Percentiles rank a stretch among this genome's conserved stretches.
phyloP scores from a whole-genome alignment of 208 protist genomes.

The Wallacemonas rigidus region DNA sequence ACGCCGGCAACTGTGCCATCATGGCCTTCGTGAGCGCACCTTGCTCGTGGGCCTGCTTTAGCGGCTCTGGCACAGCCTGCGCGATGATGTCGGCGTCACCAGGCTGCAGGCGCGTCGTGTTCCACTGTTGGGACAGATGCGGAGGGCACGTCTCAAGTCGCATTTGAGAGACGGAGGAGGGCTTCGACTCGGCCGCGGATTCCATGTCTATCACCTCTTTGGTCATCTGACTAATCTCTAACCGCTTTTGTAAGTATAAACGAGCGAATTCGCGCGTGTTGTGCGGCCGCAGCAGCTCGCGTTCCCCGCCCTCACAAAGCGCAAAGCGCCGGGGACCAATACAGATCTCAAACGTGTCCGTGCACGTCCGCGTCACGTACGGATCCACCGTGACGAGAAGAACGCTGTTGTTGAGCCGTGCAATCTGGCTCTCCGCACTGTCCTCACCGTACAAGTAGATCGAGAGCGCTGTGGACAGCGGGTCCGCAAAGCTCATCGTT shows the following conservation, averaged over 20 bases:
- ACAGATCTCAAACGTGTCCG: slow-evolving; percentile 8
- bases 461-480: neutral
- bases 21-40: slow-evolving; percentile 25
- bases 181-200: slow-evolving; percentile 10
- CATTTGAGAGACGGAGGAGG: neutral
- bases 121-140: slow-evolving; percentile 29
- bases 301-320: slow-evolving; percentile 33
- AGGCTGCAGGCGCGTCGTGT: slow-evolving; percentile 25
- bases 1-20: slow-evolving; percentile 27
- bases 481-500: slow-evolving; percentile 1
- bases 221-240: slow-evolving; percentile 36
- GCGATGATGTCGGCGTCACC: slow-evolving; percentile 24
- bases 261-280: slow-evolving; percentile 48
- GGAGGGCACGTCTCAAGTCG: slow-evolving; percentile 24
- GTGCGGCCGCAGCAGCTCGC: slow-evolving; percentile 30
- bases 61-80: slow-evolving; percentile 9
- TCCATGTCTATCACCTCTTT: slow-evolving; percentile 21
- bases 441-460: slow-evolving; percentile 3
- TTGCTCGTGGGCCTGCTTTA: slow-evolving; percentile 19
- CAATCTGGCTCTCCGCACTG: neutral
- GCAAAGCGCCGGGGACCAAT: slow-evolving; percentile 13
- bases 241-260: slow-evolving; percentile 22
- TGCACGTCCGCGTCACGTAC: neutral
- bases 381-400: neutral
- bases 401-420: slow-evolving; percentile 12